These are phyloP conservation scores for Phyllosticta capitalensis DNA, from an alignment of 2,329 filamentous ascomycete species.

Conservation along the genomic window DNA sequence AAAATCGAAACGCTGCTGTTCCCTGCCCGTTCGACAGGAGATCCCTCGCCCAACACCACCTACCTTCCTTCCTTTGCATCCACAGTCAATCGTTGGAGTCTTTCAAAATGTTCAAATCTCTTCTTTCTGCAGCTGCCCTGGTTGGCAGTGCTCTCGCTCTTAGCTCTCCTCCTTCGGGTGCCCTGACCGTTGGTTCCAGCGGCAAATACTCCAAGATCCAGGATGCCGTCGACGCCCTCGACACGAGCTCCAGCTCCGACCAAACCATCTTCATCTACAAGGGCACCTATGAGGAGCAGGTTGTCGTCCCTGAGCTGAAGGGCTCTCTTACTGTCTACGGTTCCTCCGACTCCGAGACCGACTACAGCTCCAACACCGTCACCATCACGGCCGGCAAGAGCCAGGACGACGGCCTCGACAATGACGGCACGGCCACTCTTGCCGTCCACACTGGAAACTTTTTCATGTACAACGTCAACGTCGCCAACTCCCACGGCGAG, in stretches of 20 bases:
- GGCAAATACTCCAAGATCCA: conserved; percentile 38
- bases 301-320: conserved; percentile 38
- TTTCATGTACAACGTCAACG: conserved; percentile 50
- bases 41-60: background rate
- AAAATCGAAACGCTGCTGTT: background rate
- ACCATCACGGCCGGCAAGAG: conserved; percentile 37
- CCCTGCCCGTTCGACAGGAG: background rate
- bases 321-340: conserved; percentile 47
- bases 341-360: conserved; percentile 41
- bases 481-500: conserved; percentile 34
- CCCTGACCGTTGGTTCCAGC: conserved; percentile 32
- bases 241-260: conserved; percentile 34
- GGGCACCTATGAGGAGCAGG: conserved; percentile 50
- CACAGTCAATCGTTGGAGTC: background rate
- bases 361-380: conserved; percentile 46
- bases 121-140: background rate
- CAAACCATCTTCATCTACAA: conserved; percentile 51
- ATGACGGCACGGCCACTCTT: conserved; percentile 43
- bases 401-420: conserved; percentile 25
- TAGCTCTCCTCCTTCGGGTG: conserved; percentile 38
- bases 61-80: background rate
- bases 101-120: background rate
- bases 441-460: conserved; percentile 38
- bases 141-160: conserved; percentile 15
- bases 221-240: conserved; percentile 45